Evolutionary conservation across 495 filamentous ascomycete species (phyloP).

Genomic region (Lasiosphaeria ovina): DNA sequence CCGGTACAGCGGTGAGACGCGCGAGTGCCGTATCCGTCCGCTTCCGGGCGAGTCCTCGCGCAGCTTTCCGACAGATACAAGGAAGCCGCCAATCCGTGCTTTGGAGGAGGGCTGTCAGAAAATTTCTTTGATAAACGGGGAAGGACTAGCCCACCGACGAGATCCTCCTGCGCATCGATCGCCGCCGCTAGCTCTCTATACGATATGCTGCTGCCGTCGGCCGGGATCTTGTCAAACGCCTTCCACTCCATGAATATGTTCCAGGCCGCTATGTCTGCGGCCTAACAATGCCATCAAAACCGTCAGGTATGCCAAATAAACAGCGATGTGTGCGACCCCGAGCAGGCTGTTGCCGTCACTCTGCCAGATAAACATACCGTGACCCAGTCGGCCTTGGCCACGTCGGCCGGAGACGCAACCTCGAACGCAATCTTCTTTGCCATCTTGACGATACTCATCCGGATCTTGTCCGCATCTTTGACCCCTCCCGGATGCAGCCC

Average conservation of each 20-base stretch:
- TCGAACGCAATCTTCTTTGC: conserved; percentile 27
- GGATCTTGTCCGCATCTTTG: background rate
- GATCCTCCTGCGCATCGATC: conserved; percentile 25
- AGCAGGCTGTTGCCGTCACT: no score
- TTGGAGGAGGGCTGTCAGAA: no score
- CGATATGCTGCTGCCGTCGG: conserved; percentile 25
- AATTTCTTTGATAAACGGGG: background rate
- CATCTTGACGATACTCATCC: conserved; percentile 17
- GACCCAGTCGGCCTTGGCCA: conserved; percentile 27
- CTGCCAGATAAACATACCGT: conserved; percentile 13
- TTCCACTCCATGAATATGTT: conserved; percentile 33
- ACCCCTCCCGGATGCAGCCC: background rate
- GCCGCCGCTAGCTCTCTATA: conserved; percentile 23
- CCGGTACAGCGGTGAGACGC: conserved; percentile 27
- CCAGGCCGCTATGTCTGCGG: conserved; percentile 23
- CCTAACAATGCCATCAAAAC: conserved; percentile 2
- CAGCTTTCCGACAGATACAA: conserved; percentile 24
- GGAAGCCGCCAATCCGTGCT: conserved; percentile 24
- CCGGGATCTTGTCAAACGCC: conserved; percentile 33
- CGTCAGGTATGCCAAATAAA: no score
- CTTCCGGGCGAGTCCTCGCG: background rate
- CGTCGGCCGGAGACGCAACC: conserved; percentile 17
- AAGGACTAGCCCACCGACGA: conserved; percentile 19
- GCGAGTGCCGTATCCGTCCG: conserved; percentile 21
- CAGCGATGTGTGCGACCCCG: no score